Evolutionary conservation across 805 yeast species (phyloP).

Genomic region (Pichia insulana): DNA sequence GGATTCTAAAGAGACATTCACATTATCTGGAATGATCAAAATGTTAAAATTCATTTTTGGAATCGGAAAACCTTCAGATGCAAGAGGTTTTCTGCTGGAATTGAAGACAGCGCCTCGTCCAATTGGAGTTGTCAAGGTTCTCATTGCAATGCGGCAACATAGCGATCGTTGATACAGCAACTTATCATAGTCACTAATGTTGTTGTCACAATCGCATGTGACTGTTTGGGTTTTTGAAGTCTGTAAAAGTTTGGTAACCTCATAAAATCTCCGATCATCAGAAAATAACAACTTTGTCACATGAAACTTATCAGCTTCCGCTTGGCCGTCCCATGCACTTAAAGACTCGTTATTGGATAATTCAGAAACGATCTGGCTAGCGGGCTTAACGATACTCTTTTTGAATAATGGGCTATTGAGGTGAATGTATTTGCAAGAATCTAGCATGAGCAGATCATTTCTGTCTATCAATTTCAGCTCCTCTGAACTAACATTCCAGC

Average conservation of each 20-base stretch:
- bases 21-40: conserved; percentile 51
- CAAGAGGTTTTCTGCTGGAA: conserved; percentile 62
- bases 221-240: conserved; percentile 58
- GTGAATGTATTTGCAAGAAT: conserved; percentile 4
- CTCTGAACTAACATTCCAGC: conserved; percentile 31
- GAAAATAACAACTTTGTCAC: conserved; percentile 68
- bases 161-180: conserved; percentile 46
- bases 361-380: conserved; percentile 35
- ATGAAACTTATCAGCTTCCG: conserved; percentile 58
- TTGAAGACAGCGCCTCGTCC: conserved; percentile 72
- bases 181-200: conserved; percentile 45
- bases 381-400: conserved; percentile 9
- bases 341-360: conserved; percentile 37
- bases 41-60: conserved; percentile 68
- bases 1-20: conserved; percentile 53
- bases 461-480: conserved; percentile 57
- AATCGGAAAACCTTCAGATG: conserved; percentile 77
- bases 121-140: conserved; percentile 69
- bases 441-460: conserved; percentile 42
- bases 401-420: not conserved
- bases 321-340: conserved; percentile 61
- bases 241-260: conserved; percentile 63
- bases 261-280: conserved; percentile 70
- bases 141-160: conserved; percentile 51
- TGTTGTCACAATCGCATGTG: conserved; percentile 30